Evolutionary conservation across 768 basidiomycete species (phyloP).

Genomic region (Boletellus ananiceps): DNA sequence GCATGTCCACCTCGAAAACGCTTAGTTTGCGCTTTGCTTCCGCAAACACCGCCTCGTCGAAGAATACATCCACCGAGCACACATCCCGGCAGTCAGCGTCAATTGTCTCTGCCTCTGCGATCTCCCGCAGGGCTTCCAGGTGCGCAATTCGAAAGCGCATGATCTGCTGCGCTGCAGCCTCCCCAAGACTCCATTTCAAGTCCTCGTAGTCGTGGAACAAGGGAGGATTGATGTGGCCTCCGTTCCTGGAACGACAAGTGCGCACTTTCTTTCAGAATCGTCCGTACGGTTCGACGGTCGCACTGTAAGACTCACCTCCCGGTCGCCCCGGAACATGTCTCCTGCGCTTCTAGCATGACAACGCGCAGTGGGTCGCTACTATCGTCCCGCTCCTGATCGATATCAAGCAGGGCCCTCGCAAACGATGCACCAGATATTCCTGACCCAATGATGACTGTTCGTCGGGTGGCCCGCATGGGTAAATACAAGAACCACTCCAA

Average conservation of each 20-base stretch:
- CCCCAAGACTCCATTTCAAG: slow-evolving; percentile 37
- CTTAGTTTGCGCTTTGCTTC: slow-evolving; percentile 42
- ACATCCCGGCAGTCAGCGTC: slow-evolving; percentile 30
- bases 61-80: slow-evolving; percentile 34
- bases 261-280: background rate
- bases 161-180: slow-evolving; percentile 35
- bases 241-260: slow-evolving; percentile 34
- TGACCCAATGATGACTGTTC: slow-evolving; percentile 47
- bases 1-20: slow-evolving; percentile 47
- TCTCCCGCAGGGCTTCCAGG: slow-evolving; percentile 26
- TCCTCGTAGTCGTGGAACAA: slow-evolving; percentile 43
- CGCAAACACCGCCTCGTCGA: slow-evolving; percentile 27
- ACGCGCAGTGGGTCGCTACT: slow-evolving; percentile 29
- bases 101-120: slow-evolving; percentile 29
- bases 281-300: background rate
- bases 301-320: slow-evolving; percentile 35
- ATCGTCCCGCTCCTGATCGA: slow-evolving; percentile 22
- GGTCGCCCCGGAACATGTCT: slow-evolving; percentile 51
- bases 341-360: slow-evolving; percentile 60
- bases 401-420: slow-evolving; percentile 35
- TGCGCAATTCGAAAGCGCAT: slow-evolving; percentile 40
- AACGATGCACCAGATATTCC: slow-evolving; percentile 48
- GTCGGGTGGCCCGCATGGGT: background rate
- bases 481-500: background rate
- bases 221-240: slow-evolving; percentile 48